Percentiles rank a stretch among this genome's conserved stretches.
Conservation (phyloP, 2,329 filamentous ascomycete species). For the Graphilbum fragrans region DNA sequence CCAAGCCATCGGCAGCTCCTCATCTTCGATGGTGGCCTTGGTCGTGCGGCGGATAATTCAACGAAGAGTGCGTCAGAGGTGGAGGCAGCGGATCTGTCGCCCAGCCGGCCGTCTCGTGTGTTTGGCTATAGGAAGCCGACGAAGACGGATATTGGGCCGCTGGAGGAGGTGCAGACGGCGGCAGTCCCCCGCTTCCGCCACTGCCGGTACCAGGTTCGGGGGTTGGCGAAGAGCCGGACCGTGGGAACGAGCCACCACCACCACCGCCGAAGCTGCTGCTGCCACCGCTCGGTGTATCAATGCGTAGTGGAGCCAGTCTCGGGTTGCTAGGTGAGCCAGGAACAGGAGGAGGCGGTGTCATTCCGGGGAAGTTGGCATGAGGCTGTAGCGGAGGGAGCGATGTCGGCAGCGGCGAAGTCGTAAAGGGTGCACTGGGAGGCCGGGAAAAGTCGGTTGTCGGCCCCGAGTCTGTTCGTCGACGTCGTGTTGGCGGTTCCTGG, state of each 20-base stretch:
- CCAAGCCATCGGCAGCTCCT: too few relatives aligned
- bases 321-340: constrained; percentile 7
- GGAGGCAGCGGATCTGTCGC: background rate
- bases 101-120: background rate
- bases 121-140: background rate
- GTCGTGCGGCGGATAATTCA: background rate
- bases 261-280: constrained; percentile 16
- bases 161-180: background rate
- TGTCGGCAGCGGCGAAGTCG: background rate
- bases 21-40: background rate
- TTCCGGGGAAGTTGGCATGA: constrained; percentile 1
- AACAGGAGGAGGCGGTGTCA: constrained; percentile 6
- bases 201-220: background rate
- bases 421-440: background rate
- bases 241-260: constrained; percentile 6
- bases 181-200: too few relatives aligned
- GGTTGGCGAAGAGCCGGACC: constrained; percentile 1
- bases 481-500: constrained; percentile 7
- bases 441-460: constrained; percentile 2
- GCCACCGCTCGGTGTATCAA: constrained; percentile 7
- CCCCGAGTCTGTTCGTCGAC: constrained; percentile 9
- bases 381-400: background rate
- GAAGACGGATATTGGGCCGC: background rate
- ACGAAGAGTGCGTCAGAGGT: background rate
- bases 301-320: constrained; percentile 4